Base-by-base conservation (phyloP, 2,329 filamentous ascomycete species). In the Pseudogymnoascus sp. region DNA sequence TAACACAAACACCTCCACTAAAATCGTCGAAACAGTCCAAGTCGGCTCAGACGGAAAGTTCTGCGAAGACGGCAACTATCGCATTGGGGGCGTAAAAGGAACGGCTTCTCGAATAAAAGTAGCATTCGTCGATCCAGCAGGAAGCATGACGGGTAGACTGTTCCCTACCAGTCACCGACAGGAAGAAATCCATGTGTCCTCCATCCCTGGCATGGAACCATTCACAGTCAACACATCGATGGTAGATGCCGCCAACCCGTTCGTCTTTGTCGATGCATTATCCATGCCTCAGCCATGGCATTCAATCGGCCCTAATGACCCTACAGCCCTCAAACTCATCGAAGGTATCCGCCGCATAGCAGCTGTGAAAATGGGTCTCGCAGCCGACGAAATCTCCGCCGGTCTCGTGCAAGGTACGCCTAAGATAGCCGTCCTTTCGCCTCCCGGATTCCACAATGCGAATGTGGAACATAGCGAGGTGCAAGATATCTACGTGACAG, bases 41-140 rank as follows among this genome's bases (percentile, higher is more conserved):
- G 71, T 83, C 3, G 68, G 74, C 1, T 73, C 74, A 1, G 73
- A 74, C 0, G 76, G 82, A 15, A 75, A 78, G 2, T 75, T 75
- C 2, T 72, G 76, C 5, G 71, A 73, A 10, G 70, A 72, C 2
- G 83, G 82, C 0, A 72, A 77, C 13, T 84, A 79, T 63, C 68
- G 69, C 0, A 84, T 87, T 15, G 82, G 83, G 30, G 84, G 84
- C 0, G 83, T 86, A 0, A 79, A 34, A 75, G 80, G 7, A 0
- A 74, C 75, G 0, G 81, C 75, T 0, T 77, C 81, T 1, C 75
- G 76, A 57, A 79, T 87, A 62, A 77, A 76, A 58, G 74, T 86
- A 10, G 77, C 79, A 2, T 87, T 86, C 62, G 69, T 82, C 13
- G 71, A 81, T 23, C 84, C 83, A 0, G 80, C 76, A 1, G 83